These are phyloP conservation scores for Wallacemonas collosoma DNA, from an alignment of 208 protist genomes.

Conservation along the genomic window DNA sequence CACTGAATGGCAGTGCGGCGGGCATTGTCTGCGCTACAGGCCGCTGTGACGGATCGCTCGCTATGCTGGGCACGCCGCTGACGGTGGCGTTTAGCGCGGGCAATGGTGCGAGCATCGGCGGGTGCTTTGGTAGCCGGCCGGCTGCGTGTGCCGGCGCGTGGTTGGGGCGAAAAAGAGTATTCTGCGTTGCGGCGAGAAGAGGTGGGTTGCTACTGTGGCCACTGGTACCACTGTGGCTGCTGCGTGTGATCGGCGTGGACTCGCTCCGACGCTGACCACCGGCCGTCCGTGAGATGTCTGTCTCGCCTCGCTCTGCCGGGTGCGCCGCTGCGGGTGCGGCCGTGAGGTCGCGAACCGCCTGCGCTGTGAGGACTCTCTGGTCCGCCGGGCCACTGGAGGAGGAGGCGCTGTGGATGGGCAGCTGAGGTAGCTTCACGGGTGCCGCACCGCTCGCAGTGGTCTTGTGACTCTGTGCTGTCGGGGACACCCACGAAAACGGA, in stretches of 20 bases:
- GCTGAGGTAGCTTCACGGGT: not conserved
- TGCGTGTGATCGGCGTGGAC: not conserved
- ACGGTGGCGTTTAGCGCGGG: not conserved
- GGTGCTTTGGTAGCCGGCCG: not conserved
- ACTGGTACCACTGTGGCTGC: not conserved
- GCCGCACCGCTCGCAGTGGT: not conserved
- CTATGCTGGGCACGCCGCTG: not conserved
- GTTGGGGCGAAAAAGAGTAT: conserved; percentile 11
- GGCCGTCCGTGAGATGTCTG: no score
- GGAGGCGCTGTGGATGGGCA: conserved; percentile 24
- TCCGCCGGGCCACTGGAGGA: not conserved
- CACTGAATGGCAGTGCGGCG: not conserved
- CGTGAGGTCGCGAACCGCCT: not conserved
- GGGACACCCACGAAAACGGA: conserved; percentile 18
- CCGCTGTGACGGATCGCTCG: not conserved
- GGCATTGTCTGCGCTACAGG: conserved; percentile 7
- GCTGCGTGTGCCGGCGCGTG: not conserved
- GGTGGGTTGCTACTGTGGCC: not conserved
- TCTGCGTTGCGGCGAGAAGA: conserved; percentile 11
- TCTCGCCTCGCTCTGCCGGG: no score
- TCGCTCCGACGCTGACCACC: not conserved
- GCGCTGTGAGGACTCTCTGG: not conserved
- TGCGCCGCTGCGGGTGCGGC: not conserved
- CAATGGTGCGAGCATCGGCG: conserved; percentile 2
- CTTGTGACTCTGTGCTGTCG: not conserved